A percentile compares a stretch with the other conserved stretches of the same genome.
phyloP scores from a whole-genome alignment of 2,329 filamentous ascomycete species.

The Fusarium tuaranense region DNA sequence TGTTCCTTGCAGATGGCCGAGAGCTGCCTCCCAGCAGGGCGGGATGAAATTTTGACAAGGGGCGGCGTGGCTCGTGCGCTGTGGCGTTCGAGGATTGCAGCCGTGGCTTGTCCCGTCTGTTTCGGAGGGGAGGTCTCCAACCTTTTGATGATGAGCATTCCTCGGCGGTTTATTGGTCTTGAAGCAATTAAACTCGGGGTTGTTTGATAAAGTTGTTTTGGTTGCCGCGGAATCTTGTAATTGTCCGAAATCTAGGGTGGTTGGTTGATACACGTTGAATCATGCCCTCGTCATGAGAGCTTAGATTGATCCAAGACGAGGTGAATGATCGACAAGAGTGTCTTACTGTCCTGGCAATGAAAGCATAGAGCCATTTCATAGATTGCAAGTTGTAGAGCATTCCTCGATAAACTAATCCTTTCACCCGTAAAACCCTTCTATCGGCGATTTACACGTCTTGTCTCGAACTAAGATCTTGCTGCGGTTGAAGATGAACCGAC shows the following conservation, averaged over 20 bases:
- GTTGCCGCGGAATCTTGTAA: background rate
- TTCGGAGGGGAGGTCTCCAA: slow-evolving; percentile 6
- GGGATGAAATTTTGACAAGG: slow-evolving; percentile 15
- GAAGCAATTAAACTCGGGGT: background rate
- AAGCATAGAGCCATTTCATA: background rate
- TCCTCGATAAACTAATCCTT: background rate
- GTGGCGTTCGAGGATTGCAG: slow-evolving; percentile 17
- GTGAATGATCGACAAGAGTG: background rate
- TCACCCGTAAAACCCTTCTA: background rate
- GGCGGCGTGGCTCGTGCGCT: slow-evolving; percentile 17
- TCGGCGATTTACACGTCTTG: background rate
- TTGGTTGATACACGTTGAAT: background rate
- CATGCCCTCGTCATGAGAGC: slow-evolving; percentile 1
- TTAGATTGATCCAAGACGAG: background rate
- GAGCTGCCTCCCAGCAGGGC: slow-evolving; percentile 34
- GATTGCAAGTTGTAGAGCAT: background rate
- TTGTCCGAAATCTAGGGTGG: background rate
- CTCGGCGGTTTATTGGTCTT: background rate
- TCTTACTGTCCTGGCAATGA: background rate
- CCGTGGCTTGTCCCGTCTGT: slow-evolving; percentile 6
- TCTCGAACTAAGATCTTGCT: background rate
- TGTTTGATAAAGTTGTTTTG: background rate
- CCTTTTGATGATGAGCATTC: slow-evolving; percentile 1
- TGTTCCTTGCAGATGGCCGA: slow-evolving; percentile 31
- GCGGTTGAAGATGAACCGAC: background rate